Percentiles rank a stretch among this genome's conserved stretches.
phyloP scores from a whole-genome alignment of 2,329 filamentous ascomycete genomes.

The Pseudogymnoascus sp. region DNA sequence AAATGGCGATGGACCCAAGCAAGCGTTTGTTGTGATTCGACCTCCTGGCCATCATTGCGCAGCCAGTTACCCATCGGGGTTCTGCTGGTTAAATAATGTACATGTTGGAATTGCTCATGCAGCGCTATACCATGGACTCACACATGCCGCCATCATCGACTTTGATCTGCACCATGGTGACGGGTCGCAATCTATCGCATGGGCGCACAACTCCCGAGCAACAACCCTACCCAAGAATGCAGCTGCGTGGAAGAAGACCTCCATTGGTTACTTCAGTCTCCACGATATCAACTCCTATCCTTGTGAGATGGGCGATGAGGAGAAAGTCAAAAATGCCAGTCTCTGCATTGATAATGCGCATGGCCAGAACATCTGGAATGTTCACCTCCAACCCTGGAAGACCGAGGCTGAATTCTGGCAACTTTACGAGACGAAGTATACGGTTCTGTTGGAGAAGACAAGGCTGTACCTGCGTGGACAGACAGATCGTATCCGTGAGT shows the following conservation, averaged over 20 bases:
- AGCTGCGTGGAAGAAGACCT: slow-evolving; percentile 67
- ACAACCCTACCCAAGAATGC: slow-evolving; percentile 58
- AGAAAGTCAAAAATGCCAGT: slow-evolving; percentile 90
- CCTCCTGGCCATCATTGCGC: slow-evolving; percentile 96
- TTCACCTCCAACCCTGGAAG: slow-evolving; percentile 84
- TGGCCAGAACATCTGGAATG: slow-evolving; percentile 90
- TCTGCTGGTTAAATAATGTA: slow-evolving; percentile 98
- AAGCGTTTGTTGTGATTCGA: slow-evolving; percentile 85
- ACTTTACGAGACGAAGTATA: slow-evolving; percentile 74
- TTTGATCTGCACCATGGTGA: slow-evolving; percentile 90
- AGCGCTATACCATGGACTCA: slow-evolving; percentile 72
- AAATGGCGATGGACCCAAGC: slow-evolving; percentile 47
- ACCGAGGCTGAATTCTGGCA: slow-evolving; percentile 78
- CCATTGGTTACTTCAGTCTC: slow-evolving; percentile 91
- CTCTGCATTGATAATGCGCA: slow-evolving; percentile 91
- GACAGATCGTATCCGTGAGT: slow-evolving; percentile 51
- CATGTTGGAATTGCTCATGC: slow-evolving; percentile 94
- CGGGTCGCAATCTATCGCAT: slow-evolving; percentile 90
- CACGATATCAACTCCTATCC: slow-evolving; percentile 99
- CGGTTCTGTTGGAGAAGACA: slow-evolving; percentile 69
- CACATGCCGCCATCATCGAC: slow-evolving; percentile 88
- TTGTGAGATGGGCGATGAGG: slow-evolving; percentile 85
- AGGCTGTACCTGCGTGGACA: slow-evolving; percentile 67
- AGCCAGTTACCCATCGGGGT: slow-evolving; percentile 78
- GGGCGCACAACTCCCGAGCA: slow-evolving; percentile 75